Percentiles rank a stretch among this genome's conserved stretches.
Conservation (phyloP, 2,329 filamentous ascomycete genomes). For the Ophiostoma himal-ulmi region DNA sequence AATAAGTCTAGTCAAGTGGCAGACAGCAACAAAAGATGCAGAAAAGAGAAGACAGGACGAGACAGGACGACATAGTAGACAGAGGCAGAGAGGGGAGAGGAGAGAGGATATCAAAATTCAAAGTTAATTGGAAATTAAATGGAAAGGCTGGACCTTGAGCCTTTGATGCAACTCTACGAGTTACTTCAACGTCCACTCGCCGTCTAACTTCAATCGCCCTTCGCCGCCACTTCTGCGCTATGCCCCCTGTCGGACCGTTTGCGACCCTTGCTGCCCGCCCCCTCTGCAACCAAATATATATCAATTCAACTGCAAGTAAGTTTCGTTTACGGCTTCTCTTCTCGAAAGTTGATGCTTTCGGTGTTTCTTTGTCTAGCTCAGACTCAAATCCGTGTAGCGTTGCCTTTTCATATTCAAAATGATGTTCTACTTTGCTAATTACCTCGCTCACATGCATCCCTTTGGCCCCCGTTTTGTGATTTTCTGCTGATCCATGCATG, state of each 20-base stretch:
- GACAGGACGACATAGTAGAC: background rate
- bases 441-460: background rate
- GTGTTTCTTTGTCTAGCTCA: background rate
- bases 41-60: background rate
- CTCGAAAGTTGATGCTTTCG: background rate
- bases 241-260: background rate
- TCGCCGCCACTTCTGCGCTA: slow-evolving; percentile 13
- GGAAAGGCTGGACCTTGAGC: slow-evolving; percentile 1
- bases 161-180: background rate
- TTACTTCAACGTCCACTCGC: background rate
- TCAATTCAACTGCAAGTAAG: background rate
- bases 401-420: background rate
- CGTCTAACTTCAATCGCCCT: background rate
- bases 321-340: background rate
- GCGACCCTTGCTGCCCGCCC: slow-evolving; percentile 10
- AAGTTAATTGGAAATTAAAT: background rate
- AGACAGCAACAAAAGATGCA: background rate
- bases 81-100: background rate
- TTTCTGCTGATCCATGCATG: slow-evolving; percentile 6
- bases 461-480: background rate
- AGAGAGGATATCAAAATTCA: background rate
- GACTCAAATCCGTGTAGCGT: background rate
- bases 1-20: background rate
- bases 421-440: background rate
- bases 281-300: background rate